phyloP scores from a whole-genome alignment of 805 yeast genomes.

The Lipomyces sp. region DNA sequence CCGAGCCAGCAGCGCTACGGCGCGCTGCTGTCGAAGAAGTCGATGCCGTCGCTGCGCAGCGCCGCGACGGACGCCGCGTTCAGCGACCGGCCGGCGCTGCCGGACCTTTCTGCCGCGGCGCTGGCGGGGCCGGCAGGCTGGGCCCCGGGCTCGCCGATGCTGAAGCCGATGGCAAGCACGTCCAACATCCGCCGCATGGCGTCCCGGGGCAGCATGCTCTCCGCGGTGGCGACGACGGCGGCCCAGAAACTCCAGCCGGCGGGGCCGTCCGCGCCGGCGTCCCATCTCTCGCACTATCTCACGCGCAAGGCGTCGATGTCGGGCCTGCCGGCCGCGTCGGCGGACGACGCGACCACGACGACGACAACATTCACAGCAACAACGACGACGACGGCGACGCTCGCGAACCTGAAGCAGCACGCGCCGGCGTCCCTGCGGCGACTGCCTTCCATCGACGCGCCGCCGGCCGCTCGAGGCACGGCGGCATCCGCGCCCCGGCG shows the following conservation, averaged over 20 bases:
- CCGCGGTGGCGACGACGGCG: too few relatives aligned
- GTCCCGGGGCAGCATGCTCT: slow-evolving; percentile 16
- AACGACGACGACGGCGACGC: not conserved
- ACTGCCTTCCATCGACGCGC: too few relatives aligned
- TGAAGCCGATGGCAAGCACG: slow-evolving; percentile 10
- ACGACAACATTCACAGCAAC: not conserved
- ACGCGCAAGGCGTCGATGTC: slow-evolving; percentile 6
- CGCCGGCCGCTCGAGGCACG: too few relatives aligned
- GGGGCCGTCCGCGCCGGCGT: slow-evolving; percentile 2
- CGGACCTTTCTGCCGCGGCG: slow-evolving; percentile 10
- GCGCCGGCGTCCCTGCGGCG: too few relatives aligned
- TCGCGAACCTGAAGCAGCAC: not conserved
- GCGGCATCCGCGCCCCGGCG: too few relatives aligned
- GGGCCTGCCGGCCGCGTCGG: slow-evolving; percentile 1
- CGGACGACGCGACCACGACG: not conserved
- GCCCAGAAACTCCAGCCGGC: not conserved
- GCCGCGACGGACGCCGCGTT: slow-evolving; percentile 6
- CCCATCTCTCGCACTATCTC: slow-evolving; percentile 2
- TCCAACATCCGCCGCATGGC: slow-evolving; percentile 17
- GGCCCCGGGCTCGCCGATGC: slow-evolving; percentile 6
- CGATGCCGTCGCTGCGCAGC: slow-evolving; percentile 27
- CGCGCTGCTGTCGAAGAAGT: slow-evolving; percentile 24
- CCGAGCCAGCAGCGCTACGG: slow-evolving; percentile 3
- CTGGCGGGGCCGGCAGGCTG: slow-evolving; percentile 15
- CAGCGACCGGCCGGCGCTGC: not conserved